Base-by-base conservation (phyloP, 352 stramenopile species). In the Pythium sukuiense region DNA sequence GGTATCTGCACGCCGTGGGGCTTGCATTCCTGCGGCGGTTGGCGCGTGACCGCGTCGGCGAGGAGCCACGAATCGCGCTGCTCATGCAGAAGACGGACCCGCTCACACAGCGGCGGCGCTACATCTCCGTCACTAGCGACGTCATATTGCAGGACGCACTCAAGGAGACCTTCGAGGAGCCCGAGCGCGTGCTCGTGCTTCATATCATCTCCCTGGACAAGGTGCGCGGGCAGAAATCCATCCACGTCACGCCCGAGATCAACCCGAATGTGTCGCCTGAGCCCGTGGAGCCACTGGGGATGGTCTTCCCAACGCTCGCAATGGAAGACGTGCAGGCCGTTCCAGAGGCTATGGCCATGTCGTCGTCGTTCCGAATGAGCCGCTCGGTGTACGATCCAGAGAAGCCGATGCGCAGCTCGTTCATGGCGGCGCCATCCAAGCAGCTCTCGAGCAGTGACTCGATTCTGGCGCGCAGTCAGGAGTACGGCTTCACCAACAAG, bases 261-360 rank as follows among this genome's bases (percentile, higher is more conserved):
- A 89, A 92, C 71, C 82, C 83, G 33, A 90, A 92, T 67, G 83
- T 94, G 29, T 94, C 86, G n/a, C 86, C 86, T 0, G 84, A 90
- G 61, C 85, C 85, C 0, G 81, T 93, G 13, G 65, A 76, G 49
- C 76, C 81, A 11, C 71, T 93, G 63, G 81, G 65, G 0, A 63
- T 92, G 32, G 85, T 93, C 41, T 93, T 93, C 61, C 85, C 85
- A 7, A 91, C 77, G 29, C 72, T 93, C 5, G 66, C 74, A 5
- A 73, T 92, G 32, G 80, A 90, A 32, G 70, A 76, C 8, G 37
- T 78, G 2, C 71, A 79, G 45, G 16, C 60, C 58, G 0, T 74
- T 58, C n/a, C 61, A 70, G 37, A 65, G 20, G 68, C 73, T 29
- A 58, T 79, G 35, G 57, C 62, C 24, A 58, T 76, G 50, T 70